Conservation (phyloP, 208 protist species). For the Entamoeba histolytica region DNA sequence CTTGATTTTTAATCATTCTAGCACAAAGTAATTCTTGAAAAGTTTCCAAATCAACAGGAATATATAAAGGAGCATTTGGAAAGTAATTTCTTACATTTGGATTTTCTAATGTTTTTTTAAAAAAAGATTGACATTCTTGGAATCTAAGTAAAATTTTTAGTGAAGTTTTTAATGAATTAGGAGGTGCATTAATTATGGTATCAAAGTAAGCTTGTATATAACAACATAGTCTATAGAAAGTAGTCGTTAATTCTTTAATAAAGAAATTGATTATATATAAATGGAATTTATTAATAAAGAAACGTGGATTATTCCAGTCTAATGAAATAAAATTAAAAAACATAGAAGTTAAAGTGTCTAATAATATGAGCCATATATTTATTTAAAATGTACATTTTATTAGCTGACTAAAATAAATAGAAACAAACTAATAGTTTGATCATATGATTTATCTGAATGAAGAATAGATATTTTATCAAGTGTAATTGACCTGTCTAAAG, state of each 20-base stretch:
- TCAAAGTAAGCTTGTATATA: not conserved
- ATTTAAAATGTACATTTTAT: no score
- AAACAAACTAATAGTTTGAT: not conserved
- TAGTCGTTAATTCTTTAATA: not conserved
- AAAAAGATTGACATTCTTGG: not conserved
- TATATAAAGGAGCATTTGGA: not conserved
- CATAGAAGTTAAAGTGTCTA: not conserved
- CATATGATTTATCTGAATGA: not conserved
- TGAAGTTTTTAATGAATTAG: not conserved
- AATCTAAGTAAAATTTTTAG: not conserved
- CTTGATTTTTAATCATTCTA: not conserved
- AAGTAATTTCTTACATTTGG: not conserved
- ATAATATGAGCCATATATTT: no score
- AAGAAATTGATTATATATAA: not conserved
- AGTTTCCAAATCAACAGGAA: not conserved
- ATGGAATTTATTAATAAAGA: not conserved
- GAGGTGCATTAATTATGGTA: not conserved
- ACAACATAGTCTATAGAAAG: not conserved
- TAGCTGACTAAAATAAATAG: no score
- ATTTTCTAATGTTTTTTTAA: not conserved
- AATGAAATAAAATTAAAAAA: not conserved
- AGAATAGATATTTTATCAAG: not conserved
- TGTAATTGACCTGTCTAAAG: not conserved
- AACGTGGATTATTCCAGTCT: not conserved
- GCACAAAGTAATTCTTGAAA: not conserved